Conservation (phyloP, 257 asterid species). For the Linderniella brevidens region DNA sequence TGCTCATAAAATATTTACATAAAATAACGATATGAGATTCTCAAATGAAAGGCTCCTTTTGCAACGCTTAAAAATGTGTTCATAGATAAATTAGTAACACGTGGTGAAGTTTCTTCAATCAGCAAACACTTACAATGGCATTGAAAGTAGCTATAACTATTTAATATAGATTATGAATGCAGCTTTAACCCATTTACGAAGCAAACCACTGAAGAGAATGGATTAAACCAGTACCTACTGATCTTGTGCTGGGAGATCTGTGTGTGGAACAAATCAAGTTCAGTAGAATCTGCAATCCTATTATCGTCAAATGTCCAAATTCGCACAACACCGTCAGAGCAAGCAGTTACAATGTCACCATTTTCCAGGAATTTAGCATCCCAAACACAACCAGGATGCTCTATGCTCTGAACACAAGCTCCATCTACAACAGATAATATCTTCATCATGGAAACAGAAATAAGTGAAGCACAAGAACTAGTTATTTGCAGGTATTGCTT, state of each 20-base stretch:
- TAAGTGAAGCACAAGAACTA: too few species aligned
- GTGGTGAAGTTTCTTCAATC: too few species aligned
- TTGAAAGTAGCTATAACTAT: background rate
- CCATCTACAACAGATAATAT: constrained; percentile 53
- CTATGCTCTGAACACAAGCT: constrained; percentile 80
- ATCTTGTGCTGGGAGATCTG: constrained; percentile 65
- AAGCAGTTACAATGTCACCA: constrained; percentile 89
- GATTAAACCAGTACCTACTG: constrained; percentile 61
- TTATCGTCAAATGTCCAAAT: constrained; percentile 68
- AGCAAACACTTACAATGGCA: too few species aligned
- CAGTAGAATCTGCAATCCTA: constrained; percentile 52
- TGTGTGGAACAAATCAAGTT: constrained; percentile 47
- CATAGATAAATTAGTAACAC: too few species aligned
- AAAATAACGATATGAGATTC: too few species aligned
- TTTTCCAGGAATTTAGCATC: constrained; percentile 85
- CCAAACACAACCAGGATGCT: constrained; percentile 99
- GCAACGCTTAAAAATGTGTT: too few species aligned
- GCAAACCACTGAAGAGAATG: constrained; percentile 7
- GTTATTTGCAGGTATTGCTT: too few species aligned
- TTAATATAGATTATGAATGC: constrained; percentile 6
- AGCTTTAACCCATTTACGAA: background rate
- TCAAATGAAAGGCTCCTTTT: too few species aligned
- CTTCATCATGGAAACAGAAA: too few species aligned
- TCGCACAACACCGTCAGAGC: constrained; percentile 92
- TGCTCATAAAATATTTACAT: too few species aligned